Percentiles rank a stretch among this genome's conserved stretches.
Evolutionary conservation across 208 protist genomes (phyloP).

Genomic region (Trypanosoma theileri): DNA sequence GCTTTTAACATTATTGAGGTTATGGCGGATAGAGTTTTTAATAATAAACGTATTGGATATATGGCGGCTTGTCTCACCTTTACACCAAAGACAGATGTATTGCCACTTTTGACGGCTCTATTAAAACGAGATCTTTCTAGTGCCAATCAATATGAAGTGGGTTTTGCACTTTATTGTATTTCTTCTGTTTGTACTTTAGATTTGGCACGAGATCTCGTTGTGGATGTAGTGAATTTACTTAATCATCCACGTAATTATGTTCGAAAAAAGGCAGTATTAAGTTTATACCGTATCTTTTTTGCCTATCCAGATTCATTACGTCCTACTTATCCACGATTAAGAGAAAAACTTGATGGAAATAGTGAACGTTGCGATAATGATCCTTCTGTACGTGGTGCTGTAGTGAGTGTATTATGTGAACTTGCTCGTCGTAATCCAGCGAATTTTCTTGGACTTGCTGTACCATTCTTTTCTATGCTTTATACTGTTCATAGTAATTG

Average conservation of each 20-base stretch:
- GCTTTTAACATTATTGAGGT: conserved; percentile 97
- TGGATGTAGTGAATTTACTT: conserved; percentile 94
- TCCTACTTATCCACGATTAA: conserved; percentile 94
- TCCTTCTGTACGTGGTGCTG: conserved; percentile 90
- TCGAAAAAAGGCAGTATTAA: conserved; percentile 95
- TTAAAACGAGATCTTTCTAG: conserved; percentile 96
- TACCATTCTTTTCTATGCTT: conserved; percentile 96
- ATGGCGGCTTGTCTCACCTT: conserved; percentile 95
- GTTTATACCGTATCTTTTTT: conserved; percentile 97
- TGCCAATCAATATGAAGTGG: conserved; percentile 94
- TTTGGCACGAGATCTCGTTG: conserved; percentile 94
- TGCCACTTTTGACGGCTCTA: conserved; percentile 96
- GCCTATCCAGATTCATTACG: conserved; percentile 97
- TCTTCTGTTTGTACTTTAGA: conserved; percentile 96
- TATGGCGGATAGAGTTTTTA: conserved; percentile 87
- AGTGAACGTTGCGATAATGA: conserved; percentile 84
- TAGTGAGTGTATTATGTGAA: conserved; percentile 98
- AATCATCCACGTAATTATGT: conserved; percentile 91
- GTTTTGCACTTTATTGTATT: conserved; percentile 95
- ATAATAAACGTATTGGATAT: conserved; percentile 93
- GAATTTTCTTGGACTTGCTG: conserved; percentile 97
- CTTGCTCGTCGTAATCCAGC: conserved; percentile 97
- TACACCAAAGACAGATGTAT: conserved; percentile 94
- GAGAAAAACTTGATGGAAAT: conserved; percentile 96
- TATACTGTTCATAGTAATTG: conserved; percentile 96